Base-by-base conservation (phyloP, 768 basidiomycete genomes). In the Mycena maculata region DNA sequence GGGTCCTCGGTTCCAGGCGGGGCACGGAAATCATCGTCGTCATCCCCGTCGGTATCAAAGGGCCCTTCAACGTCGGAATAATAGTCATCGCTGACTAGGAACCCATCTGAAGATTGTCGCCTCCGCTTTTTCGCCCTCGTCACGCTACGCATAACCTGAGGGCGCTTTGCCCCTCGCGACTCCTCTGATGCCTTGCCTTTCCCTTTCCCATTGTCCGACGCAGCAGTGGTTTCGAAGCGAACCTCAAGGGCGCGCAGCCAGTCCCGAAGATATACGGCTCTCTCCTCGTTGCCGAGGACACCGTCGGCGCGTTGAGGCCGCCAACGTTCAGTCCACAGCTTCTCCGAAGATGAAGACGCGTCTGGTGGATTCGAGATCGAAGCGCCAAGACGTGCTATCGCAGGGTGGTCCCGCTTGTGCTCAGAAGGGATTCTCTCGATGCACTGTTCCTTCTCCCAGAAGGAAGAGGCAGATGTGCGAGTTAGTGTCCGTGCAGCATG, bases 211-310 rank as follows among this genome's bases (percentile, higher is more conserved):
- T 75, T 58, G 75, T 77, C 47, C 54, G 41, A 20, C 70, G 67
- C 56, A 38, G 55, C 31, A 33, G 42, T 69, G n/a, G 67, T 68
- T 47, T 82, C 79, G 22, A 85, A 76, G n/a, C 87, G 85, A 25
- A 95, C 72, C 67, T 88, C 86, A 15, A 93, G 84, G n/a, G 91
- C 88, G 27, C 78, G 77, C 52, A 96, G 82, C 95, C 95, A 96
- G 55, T 92, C 87, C 41, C 91, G 87, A 60, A 96, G 81, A 76
- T 90, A 93, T 28, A 82, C 71, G 1, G 94, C 91, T 53, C 87
- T 86, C 11, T 77, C 75, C 75, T 93, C 89, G 73, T 95, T 96
- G 9, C 93, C 93, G 1, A 97, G 81, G 4, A 95, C 88, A 66
- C 96, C 87, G 25, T 86, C 84, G 15, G 94, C 93, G 44, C 84